These are phyloP conservation scores for Xanthoconium separans DNA, from an alignment of 1,284 basidiomycete genomes.

Conservation along the genomic window DNA sequence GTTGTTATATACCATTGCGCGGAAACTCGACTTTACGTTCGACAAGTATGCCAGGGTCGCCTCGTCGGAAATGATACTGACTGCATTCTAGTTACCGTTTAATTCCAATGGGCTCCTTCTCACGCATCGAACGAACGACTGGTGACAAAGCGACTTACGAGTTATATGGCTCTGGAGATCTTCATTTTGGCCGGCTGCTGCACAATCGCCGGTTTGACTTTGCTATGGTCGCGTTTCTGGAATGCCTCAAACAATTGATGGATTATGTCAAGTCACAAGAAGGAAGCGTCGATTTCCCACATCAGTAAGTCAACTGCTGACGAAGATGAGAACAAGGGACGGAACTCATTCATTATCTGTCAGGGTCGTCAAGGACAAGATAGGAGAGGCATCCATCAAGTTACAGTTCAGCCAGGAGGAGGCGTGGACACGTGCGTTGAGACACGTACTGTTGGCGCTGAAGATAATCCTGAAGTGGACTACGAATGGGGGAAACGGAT, in stretches of 20 bases:
- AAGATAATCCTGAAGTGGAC: constrained; percentile 86
- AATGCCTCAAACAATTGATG: constrained; percentile 89
- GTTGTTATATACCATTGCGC: constrained; percentile 85
- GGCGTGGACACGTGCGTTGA: constrained; percentile 90
- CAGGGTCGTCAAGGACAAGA: constrained; percentile 92
- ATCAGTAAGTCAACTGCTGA: constrained; percentile 57
- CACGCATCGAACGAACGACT: constrained; percentile 80
- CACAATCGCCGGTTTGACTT: constrained; percentile 96
- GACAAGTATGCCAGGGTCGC: constrained; percentile 55
- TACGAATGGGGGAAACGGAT: constrained; percentile 70
- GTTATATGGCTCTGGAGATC: constrained; percentile 87
- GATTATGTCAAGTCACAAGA: constrained; percentile 81
- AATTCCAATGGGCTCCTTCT: constrained; percentile 91
- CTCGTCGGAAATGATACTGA: constrained; percentile 13
- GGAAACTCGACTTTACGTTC: constrained; percentile 86
- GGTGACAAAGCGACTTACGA: constrained; percentile 87
- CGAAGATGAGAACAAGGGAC: neutral
- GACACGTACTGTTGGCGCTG: constrained; percentile 86
- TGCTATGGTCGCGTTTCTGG: constrained; percentile 94
- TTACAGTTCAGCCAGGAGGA: constrained; percentile 95
- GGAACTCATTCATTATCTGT: constrained; percentile 16
- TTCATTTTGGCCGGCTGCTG: constrained; percentile 83
- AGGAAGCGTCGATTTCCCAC: constrained; percentile 74
- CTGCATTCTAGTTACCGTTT: constrained; percentile 68
- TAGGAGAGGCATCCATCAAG: constrained; percentile 93